Conservation (phyloP, 768 basidiomycete species). For the Termitomyces sp. region DNA sequence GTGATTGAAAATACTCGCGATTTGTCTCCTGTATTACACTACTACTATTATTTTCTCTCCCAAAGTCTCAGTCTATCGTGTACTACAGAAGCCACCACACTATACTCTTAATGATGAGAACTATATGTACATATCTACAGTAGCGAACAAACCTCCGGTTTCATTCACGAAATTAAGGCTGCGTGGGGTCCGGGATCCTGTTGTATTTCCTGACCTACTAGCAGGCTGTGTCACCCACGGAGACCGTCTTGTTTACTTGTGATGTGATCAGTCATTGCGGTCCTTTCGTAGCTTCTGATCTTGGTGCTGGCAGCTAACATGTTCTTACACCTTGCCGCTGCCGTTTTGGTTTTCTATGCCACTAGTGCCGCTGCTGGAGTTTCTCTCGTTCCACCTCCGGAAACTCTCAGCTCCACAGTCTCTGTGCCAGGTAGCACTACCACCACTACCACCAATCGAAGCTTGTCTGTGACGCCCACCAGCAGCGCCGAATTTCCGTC, state of each 20-base stretch:
- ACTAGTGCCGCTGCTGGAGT: conserved; percentile 4
- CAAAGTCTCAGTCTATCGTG: not conserved
- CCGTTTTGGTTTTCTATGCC: not conserved
- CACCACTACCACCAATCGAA: conserved; percentile 9
- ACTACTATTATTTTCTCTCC: not conserved
- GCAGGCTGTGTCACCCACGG: no score
- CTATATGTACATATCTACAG: not conserved
- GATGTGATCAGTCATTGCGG: not conserved
- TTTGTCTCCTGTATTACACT: not conserved
- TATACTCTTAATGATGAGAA: not conserved
- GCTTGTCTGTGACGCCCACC: conserved; percentile 19
- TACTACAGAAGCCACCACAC: not conserved
- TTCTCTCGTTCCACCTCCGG: conserved; percentile 14
- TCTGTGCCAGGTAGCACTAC: conserved; percentile 4
- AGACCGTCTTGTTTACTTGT: not conserved
- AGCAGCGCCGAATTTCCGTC: conserved; percentile 31
- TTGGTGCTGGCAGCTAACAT: not conserved
- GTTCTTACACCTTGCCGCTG: not conserved
- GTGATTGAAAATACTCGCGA: not conserved
- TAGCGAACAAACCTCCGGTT: not conserved
- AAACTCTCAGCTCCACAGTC: conserved; percentile 3
- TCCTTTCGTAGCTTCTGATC: not conserved
- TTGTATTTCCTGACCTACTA: no score
- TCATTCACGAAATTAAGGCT: conserved; percentile 7
- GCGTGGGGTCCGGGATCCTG: no score